Evolutionary conservation across 108 stramenopile genomes (phyloP).

Genomic region (Skeletonema costatum): DNA sequence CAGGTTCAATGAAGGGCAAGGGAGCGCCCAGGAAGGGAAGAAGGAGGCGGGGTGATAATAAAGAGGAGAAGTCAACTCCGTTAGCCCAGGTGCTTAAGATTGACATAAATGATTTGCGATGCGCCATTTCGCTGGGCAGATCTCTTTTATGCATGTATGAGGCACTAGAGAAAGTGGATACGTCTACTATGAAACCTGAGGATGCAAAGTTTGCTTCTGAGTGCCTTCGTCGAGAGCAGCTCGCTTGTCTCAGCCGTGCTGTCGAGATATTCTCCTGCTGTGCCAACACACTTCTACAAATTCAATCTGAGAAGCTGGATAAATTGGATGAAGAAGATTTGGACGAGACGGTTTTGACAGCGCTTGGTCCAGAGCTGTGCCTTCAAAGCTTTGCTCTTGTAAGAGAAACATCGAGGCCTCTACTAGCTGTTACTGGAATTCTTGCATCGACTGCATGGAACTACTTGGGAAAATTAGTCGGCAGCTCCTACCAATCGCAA

Average conservation of each 20-base stretch:
- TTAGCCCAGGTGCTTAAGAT: conserved; percentile 22
- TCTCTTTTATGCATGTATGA: conserved; percentile 9
- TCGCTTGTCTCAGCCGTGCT: conserved; percentile 23
- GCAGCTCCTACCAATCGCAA: not conserved
- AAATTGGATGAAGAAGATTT: conserved; percentile 45
- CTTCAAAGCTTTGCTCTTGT: conserved; percentile 24
- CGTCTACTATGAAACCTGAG: conserved; percentile 1
- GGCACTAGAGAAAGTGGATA: not conserved
- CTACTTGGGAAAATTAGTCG: conserved; percentile 31
- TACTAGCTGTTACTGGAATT: conserved; percentile 34
- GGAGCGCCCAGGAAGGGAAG: conserved; percentile 8
- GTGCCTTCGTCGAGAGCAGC: conserved; percentile 21
- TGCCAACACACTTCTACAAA: conserved; percentile 17
- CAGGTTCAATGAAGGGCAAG: not conserved
- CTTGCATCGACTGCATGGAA: conserved; percentile 36
- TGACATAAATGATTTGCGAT: conserved; percentile 6
- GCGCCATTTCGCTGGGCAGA: conserved; percentile 1
- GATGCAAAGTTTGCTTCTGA: conserved; percentile 9
- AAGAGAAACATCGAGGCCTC: conserved; percentile 20
- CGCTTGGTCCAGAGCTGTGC: conserved; percentile 7
- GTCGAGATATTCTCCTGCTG: conserved; percentile 33
- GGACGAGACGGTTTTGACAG: conserved; percentile 16
- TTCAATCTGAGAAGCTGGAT: conserved; percentile 21
- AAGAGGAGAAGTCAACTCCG: not conserved
- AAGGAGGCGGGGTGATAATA: not conserved